Evolutionary conservation across 768 basidiomycete genomes (phyloP), one percentile per base, ranked within the genome.

Genomic region (Xanthoconium stramineum): DNA sequence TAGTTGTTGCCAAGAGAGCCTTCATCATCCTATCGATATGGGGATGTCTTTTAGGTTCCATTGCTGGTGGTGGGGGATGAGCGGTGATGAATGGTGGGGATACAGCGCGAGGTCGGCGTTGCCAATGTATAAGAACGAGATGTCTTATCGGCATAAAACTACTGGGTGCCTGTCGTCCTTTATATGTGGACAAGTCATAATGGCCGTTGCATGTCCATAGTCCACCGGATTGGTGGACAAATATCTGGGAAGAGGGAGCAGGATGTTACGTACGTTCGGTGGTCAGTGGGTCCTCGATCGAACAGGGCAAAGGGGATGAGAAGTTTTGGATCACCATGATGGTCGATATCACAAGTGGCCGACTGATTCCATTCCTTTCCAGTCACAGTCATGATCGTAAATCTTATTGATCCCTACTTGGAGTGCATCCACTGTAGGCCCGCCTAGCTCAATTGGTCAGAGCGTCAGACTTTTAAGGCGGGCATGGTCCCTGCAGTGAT

Each of bases 381-480:
- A 24, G 24, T 24, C 24, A 24, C 24, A 24, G 24, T 4, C 24
- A 24, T 5, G 11, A 10, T n/a, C 13, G 28, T 28, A 29, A 10
- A 9, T 46, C 1, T 6, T 13, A n/a, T 14, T 29, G 24, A 24
- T 4, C 24, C 4, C 24, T 24, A 24, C 24, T 7, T 0, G 7
- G 12, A 20, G n/a, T n/a, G n/a, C n/a, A 32, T 0, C 7, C 6
- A 0, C 0, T 5, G 2, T 3, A 49, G 29, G 79, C 79, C 80
- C 77, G 79, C 78, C 79, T 80, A 81, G 80, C 79, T 81, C 80
- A 80, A 80, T 80, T 67, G 79, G 79, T 72, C 78, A 80, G 80
- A 81, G 79, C 79, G 80, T 80, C 80, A 80, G 79, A 80, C 79
- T 80, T 70, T 70, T 70, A 70, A 57, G 70, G 68, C 68, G 69